These are phyloP conservation scores for Diaporthe eres DNA, from an alignment of 2,329 filamentous ascomycete genomes.

Conservation along the genomic window DNA sequence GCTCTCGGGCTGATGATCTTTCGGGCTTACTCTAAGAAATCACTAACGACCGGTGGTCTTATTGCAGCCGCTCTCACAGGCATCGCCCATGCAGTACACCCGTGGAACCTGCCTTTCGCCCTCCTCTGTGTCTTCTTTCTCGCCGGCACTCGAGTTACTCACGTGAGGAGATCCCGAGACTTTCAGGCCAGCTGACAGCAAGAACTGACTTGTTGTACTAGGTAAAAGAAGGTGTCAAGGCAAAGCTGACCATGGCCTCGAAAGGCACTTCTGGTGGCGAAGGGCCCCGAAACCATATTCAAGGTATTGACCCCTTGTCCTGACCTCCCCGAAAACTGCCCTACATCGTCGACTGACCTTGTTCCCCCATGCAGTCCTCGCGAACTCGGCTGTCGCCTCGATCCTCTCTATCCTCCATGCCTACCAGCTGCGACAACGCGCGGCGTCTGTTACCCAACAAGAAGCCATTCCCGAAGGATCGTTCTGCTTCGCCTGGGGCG, in stretches of 20 bases:
- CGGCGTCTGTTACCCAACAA: slow-evolving; percentile 48
- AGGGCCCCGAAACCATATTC: slow-evolving; percentile 84
- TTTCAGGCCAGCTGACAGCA: not conserved
- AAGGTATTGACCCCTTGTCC: slow-evolving; percentile 64
- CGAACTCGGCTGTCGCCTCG: slow-evolving; percentile 87
- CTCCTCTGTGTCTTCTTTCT: slow-evolving; percentile 89
- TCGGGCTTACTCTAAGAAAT: slow-evolving; percentile 79
- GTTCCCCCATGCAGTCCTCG: slow-evolving; percentile 69
- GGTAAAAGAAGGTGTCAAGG: slow-evolving; percentile 91
- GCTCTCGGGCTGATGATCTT: slow-evolving; percentile 73
- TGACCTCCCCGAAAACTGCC: no score
- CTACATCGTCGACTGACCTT: not conserved
- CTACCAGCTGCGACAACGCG: slow-evolving; percentile 68
- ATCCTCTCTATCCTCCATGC: slow-evolving; percentile 72
- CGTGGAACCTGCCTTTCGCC: slow-evolving; percentile 92
- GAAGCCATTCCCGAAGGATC: slow-evolving; percentile 53
- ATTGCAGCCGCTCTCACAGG: slow-evolving; percentile 81
- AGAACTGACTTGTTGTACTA: slow-evolving; percentile 52
- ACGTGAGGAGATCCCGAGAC: slow-evolving; percentile 65
- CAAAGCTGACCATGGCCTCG: slow-evolving; percentile 82
- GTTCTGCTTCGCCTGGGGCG: slow-evolving; percentile 72
- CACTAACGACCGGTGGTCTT: slow-evolving; percentile 84
- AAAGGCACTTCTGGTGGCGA: slow-evolving; percentile 83
- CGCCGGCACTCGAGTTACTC: slow-evolving; percentile 85
- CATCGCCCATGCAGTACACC: slow-evolving; percentile 87